Evolutionary conservation across 2,329 filamentous ascomycete species (phyloP), one percentile per base, ranked within the genome.

Genomic region (Torrubiellomyces zombiae): DNA sequence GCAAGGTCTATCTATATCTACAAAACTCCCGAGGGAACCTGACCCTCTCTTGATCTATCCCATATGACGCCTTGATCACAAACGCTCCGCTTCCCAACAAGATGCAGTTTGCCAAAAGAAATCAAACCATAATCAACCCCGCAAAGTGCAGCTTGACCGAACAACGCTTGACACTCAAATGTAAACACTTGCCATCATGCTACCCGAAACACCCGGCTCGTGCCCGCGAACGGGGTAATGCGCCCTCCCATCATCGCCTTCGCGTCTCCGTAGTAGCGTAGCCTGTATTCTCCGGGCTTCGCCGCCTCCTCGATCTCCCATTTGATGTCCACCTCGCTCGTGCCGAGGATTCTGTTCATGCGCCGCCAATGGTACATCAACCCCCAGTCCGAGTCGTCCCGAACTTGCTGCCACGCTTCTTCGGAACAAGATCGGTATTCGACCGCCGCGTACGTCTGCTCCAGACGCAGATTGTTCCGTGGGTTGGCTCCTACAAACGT

Each of bases 401-500:
- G 64, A 13, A 89, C 65, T 20, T 53, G 55, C 8, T 50, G 51
- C 85, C 85, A 93, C 3, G 37, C 38, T 14, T 31, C 32, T 8
- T 41, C 38, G 12, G 26, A 28, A 3, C 24, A 33, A 11, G 23
- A 18, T 2, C 39, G 28, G 22, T 36, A 35, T 55, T 94, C 82
- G 0, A 93, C 67, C 0, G 75, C 67, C 0, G 76, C 76, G 43
- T 75, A 93, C 0, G 77, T 92, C 9, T 62, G 63, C 42, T 81
- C 83, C 2, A 82, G 67, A 3, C 72, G 67, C 21, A 93, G 62
- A 33, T 91, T 77, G 47, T 93, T 94, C 24, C 85, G 65, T 7
- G 85, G 85, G 40, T 93, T 93, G 4, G 83, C 83, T 11, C 78
- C 85, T 1, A 83, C 65, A 44, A 94, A 94, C 0, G 58, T 71